Conservation (phyloP, 495 filamentous ascomycete genomes). For the Aspergillus asperescens region DNA sequence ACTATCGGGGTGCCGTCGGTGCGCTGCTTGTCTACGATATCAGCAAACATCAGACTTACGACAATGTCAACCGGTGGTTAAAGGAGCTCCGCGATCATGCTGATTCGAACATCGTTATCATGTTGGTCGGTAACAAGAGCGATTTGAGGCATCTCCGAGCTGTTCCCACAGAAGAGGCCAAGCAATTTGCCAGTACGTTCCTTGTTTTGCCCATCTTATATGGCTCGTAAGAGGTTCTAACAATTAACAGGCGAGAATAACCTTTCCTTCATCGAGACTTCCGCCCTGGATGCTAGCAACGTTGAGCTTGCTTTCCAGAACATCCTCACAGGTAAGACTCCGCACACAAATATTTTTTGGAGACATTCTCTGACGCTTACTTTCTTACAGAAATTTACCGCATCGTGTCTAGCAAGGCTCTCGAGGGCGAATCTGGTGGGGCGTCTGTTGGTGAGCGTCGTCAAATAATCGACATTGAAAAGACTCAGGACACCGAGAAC, state of each 20-base stretch:
- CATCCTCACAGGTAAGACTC: constrained; percentile 82
- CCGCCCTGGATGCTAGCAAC: constrained; percentile 96
- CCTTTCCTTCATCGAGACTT: constrained; percentile 98
- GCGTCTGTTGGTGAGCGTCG: constrained; percentile 69
- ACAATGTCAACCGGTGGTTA: constrained; percentile 98
- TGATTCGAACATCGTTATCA: constrained; percentile 99
- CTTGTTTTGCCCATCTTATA: background rate
- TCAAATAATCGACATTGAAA: constrained; percentile 72
- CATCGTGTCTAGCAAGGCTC: constrained; percentile 95
- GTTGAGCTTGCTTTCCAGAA: constrained; percentile 99
- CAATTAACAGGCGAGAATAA: constrained; percentile 76
- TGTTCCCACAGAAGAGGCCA: constrained; percentile 97
- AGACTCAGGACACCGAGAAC: constrained; percentile 66
- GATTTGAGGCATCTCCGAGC: constrained; percentile 98
- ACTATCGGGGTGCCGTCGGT: constrained; percentile 96
- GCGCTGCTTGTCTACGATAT: constrained; percentile 99
- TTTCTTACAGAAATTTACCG: constrained; percentile 84
- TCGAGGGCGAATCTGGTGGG: constrained; percentile 74
- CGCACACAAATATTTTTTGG: background rate
- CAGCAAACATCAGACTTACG: constrained; percentile 98
- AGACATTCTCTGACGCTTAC: constrained; percentile 1
- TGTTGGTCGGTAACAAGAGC: constrained; percentile 99
- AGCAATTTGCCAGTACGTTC: constrained; percentile 89
- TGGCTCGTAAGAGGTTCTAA: constrained; percentile 10
- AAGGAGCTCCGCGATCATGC: constrained; percentile 98